Evolutionary conservation across 2,329 filamentous ascomycete species (phyloP).

Genomic region (Xylariomycetidae sp.): DNA sequence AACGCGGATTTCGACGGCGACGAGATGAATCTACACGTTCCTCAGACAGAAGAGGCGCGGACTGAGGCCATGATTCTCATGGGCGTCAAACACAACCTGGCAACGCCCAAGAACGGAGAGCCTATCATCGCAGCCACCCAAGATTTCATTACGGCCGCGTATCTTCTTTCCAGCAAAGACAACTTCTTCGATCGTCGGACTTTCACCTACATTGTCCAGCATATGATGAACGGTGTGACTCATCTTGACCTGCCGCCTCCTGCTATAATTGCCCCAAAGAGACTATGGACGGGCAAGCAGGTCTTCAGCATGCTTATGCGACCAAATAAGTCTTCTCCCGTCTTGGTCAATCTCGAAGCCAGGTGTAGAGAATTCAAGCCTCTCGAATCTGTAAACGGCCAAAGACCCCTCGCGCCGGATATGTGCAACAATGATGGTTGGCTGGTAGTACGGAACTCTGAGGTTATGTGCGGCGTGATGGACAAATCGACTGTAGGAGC

Average conservation of each 20-base stretch:
- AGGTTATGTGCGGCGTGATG: conserved; percentile 96
- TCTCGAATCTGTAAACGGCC: too few species aligned
- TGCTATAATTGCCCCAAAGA: conserved; percentile 77
- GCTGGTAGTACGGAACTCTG: conserved; percentile 90
- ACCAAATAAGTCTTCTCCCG: conserved; percentile 77
- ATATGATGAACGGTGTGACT: conserved; percentile 81
- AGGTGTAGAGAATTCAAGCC: conserved; percentile 76
- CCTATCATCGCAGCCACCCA: conserved; percentile 99
- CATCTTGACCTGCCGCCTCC: conserved; percentile 83
- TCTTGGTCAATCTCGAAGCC: conserved; percentile 88
- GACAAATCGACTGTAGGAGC: conserved; percentile 97
- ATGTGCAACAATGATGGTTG: conserved; percentile 86
- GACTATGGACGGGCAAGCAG: conserved; percentile 95
- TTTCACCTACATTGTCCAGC: conserved; percentile 85
- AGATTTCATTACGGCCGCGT: conserved; percentile 96
- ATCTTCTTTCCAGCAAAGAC: conserved; percentile 86
- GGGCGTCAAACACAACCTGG: conserved; percentile 95
- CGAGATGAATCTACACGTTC: conserved; percentile 98
- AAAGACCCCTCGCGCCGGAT: conserved; percentile 47
- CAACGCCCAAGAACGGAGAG: conserved; percentile 94
- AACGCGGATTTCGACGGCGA: conserved; percentile 99
- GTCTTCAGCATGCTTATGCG: conserved; percentile 89
- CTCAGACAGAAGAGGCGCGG: conserved; percentile 93
- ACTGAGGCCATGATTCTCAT: conserved; percentile 94
- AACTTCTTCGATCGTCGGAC: conserved; percentile 84